Base-by-base conservation (phyloP, 371 early-diverging fungal genomes). In the Phascolomyces articulosus region DNA sequence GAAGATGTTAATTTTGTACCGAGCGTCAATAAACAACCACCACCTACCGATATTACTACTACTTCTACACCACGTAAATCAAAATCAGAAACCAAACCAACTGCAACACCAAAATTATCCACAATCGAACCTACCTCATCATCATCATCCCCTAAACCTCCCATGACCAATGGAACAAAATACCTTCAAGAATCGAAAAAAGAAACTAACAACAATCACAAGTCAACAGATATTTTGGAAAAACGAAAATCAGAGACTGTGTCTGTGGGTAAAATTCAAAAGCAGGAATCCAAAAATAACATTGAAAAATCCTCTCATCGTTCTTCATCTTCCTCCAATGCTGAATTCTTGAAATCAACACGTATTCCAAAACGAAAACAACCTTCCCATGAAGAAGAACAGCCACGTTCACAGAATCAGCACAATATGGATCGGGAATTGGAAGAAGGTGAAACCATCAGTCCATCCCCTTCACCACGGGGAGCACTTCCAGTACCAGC, bases 391-490 rank as follows among this genome's bases (percentile, higher is more conserved):
- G 44, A 44, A 0, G n/a, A 44, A 13, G 27, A n/a, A 40, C 27
- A 15, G 6, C 31, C 55, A 31, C n/a, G n/a, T n/a, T n/a, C n/a
- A n/a, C n/a, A 28, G 29, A 27, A 28, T 16, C 20, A 40, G 9
- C 13, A 20, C 13, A 20, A 38, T 57, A 26, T 38, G 15, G 57
- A 57, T 47, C 47, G 60, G 9, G 69, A 69, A 28, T 27, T 69
- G n/a, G 69, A 69, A 51, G 69, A 69, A 65, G 69, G 69, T 3
- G 69, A 69, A 51, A 69, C 65, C 6, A 62, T 69, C 40, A 69
- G 69, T 31, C 62, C 69, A 29, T 64, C 69, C 13, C 60, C 69
- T 28, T 61, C 69, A 18, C 58, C 51, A 27, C 60, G 58, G 18
- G 58, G 40, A 57, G 49, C 61, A 24, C 47, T 15, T 10, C 40